phyloP scores from a whole-genome alignment of 495 filamentous ascomycete species.

The Hypoxylon lienhwacheense region DNA sequence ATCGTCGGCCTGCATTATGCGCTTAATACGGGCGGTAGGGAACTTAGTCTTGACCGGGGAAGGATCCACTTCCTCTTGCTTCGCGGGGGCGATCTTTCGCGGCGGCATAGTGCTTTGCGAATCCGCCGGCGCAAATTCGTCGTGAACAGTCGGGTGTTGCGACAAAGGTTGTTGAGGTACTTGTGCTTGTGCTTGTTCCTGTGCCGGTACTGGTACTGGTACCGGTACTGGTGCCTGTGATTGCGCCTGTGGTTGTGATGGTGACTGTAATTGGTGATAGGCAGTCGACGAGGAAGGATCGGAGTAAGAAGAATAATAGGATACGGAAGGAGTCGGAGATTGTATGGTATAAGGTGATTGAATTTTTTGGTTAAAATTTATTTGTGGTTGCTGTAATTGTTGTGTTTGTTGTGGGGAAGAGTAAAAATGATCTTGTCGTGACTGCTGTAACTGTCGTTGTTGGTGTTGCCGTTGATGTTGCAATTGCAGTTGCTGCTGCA shows the following conservation, averaged over 20 bases:
- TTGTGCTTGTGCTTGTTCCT: conserved; percentile 27
- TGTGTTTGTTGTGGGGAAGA: conserved; percentile 22
- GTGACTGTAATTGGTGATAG: conserved; percentile 17
- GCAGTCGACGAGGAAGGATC: conserved; percentile 18
- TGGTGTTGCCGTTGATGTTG: neutral
- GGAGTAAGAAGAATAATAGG: conserved; percentile 31
- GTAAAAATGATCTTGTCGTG: conserved; percentile 25
- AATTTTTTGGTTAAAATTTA: conserved; percentile 16
- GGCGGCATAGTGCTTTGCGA: conserved; percentile 46
- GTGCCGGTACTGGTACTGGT: no score
- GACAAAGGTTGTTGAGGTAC: conserved; percentile 15
- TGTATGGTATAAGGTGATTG: conserved; percentile 21
- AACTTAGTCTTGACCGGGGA: conserved; percentile 92
- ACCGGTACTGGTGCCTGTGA: no score
- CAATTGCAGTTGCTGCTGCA: no score
- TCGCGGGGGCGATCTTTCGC: conserved; percentile 43
- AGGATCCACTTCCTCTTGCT: conserved; percentile 47
- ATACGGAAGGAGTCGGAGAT: conserved; percentile 4
- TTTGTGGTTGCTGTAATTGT: no score
- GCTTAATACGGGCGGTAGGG: conserved; percentile 95
- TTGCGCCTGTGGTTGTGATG: conserved; percentile 14
- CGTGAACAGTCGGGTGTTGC: conserved; percentile 46
- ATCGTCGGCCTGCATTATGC: conserved; percentile 99
- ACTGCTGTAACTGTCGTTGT: conserved; percentile 11
- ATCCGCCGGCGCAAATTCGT: conserved; percentile 1